phyloP scores from a whole-genome alignment of 306 rosid genomes.

The Medicago lupulina region DNA sequence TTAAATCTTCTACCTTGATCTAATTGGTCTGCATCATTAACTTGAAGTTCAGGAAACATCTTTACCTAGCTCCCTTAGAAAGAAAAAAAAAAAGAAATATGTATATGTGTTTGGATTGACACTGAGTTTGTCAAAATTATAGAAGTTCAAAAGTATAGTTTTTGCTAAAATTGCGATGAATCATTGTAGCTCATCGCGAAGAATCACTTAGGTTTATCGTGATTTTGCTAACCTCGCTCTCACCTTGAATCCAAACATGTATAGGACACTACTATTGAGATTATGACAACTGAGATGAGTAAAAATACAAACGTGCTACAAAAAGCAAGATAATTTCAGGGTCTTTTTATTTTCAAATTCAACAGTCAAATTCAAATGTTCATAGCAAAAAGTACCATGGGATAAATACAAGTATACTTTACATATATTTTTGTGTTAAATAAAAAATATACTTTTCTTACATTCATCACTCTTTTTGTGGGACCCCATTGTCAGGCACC shows the following conservation, averaged over 20 bases:
- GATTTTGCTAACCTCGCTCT: no score
- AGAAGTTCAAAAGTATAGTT: no score
- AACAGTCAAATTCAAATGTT: slow-evolving; percentile 38
- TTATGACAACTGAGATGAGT: slow-evolving; percentile 22
- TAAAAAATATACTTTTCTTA: slow-evolving; percentile 20
- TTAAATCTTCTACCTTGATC: no score
- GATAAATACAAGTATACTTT: slow-evolving; percentile 29
- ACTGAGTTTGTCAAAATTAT: no score
- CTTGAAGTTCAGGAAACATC: no score
- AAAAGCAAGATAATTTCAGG: slow-evolving; percentile 39
- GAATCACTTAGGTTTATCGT: no score
- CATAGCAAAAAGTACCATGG: not conserved
- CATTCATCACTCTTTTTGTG: slow-evolving; percentile 26
- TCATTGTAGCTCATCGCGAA: no score
- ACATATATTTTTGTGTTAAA: slow-evolving; percentile 27
- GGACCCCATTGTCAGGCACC: slow-evolving; percentile 42
- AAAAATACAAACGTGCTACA: slow-evolving; percentile 23
- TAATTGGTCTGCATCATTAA: no score
- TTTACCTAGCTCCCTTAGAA: no score
- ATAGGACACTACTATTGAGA: not conserved
- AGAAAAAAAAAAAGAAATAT: not conserved
- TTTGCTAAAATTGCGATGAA: no score
- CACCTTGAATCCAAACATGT: no score
- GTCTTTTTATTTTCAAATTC: not conserved
- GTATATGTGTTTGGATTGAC: no score